Evolutionary conservation across 441 rosid species (phyloP), one percentile per base, ranked within the genome.

Genomic region (Gossypium davidsonii): DNA sequence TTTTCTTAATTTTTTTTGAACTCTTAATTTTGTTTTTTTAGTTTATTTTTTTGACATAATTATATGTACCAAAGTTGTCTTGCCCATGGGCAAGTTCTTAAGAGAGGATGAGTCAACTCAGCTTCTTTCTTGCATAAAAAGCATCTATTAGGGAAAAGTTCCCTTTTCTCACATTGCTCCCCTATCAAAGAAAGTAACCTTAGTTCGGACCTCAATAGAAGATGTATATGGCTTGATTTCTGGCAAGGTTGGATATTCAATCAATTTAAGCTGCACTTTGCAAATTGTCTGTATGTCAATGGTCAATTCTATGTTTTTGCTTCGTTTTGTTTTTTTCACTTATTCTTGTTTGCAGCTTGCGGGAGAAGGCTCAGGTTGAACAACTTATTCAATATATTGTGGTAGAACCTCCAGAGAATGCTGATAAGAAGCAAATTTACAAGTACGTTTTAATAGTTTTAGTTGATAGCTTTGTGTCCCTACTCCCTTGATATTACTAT

Each of bases 301-400:
- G 21, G 14, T 6, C 20, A 21, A 18, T 10, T 18, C 3, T 34
- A 2, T 67, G 3, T 20, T 51, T 34, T 57, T 12, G 42, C 66
- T 73, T 25, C 21, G 1, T 21, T 55, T 55, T 11, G 59, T 72
- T 39, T 62, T 10, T 48, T 66, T 5, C 34, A 11, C 63, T 21
- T 71, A 2, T 67, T 70, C 48, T 63, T 70, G 49, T 56, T 76
- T 82, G 70, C 77, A 90, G 94, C 77, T 86, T 90, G 82, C 81
- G 90, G 63, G 92, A 88, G 84, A 88, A 74, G 69, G 77, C 78
- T 75, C 92, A 90, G 77, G 88, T 90, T 74, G 87, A 90, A 83
- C 89, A 86, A 77, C 91, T 90, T 49, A 59, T 90, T 70, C 85
- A 37, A 65, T 90, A 84, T 79, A 86, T 90, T 58, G 88, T 88